Evolutionary conservation across 2,329 filamentous ascomycete species (phyloP), one percentile per base, ranked within the genome.

Genomic region (Calonectria henricotiae): DNA sequence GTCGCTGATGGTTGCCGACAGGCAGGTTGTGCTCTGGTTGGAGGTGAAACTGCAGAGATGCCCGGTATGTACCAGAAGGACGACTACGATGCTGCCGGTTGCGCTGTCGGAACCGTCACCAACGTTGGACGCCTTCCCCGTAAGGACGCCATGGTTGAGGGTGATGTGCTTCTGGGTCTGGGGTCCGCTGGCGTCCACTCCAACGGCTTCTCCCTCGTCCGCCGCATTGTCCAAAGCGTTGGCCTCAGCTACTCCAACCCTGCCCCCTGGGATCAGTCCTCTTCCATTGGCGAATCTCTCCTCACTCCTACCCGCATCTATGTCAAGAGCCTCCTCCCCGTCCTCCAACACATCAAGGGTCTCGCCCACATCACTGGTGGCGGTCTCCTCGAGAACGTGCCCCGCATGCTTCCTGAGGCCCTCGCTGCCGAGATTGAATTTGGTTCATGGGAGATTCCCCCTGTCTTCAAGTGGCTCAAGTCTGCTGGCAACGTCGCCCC

Each of bases 11-110:
- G 96, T 58, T 99, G 96, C 84, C 90, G 90, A 70, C 90, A 95
- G 79, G 91, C 96, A 0, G 92, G 92, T 51, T 98, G 96, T 79
- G 95, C 95, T 17, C 89, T 99, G 3, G 93, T 98, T n/a, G 96
- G 96, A 44, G 96, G 96, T 51, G 96, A 99, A 84, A 99, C 96
- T 0, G 96, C 96, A 7, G 96, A 99, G 84, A 98, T 99, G 96
- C 96, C 96, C 0, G 95, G 95, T 65, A 94, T 98, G 86, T 98
- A 98, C 85, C 88, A 92, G 73, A 91, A 89, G 64, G 93, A 94
- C 61, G 94, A 97, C 79, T 99, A 98, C 82, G 96, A 99, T 78
- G 95, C 95, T 8, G 95, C 94, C 25, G 96, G 96, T 72, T 93
- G 93, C 44, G 96, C 96, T 20, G 92, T 97, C 54, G 96, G 96